These are phyloP conservation scores for Geotrichum bryndzae DNA, from an alignment of 1,139 yeast species.

Conservation along the genomic window DNA sequence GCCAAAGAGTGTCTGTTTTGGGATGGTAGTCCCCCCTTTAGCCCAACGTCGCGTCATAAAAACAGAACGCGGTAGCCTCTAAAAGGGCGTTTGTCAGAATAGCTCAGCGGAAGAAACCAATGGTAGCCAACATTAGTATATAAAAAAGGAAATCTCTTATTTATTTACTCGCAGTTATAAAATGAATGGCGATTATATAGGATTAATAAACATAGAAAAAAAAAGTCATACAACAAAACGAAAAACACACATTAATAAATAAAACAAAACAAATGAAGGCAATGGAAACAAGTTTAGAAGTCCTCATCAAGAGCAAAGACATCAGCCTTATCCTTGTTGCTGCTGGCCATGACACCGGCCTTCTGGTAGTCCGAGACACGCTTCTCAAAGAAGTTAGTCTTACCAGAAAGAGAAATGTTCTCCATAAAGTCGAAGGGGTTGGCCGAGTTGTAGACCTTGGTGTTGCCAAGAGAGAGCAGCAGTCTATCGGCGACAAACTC, in stretches of 20 bases:
- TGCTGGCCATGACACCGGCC: conserved; percentile 91
- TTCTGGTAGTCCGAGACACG: conserved; percentile 98
- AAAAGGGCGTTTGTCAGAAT: no score
- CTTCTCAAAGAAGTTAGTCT: conserved; percentile 98
- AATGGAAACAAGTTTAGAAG: conserved; percentile 31
- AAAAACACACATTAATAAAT: conserved; percentile 1
- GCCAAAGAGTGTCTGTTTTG: background rate
- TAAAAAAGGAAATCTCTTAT: background rate
- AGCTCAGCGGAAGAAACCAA: background rate
- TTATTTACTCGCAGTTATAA: background rate
- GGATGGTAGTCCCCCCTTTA: background rate
- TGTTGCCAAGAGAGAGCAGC: conserved; percentile 81
- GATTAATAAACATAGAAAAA: background rate
- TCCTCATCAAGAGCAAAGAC: conserved; percentile 44
- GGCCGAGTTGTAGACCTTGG: conserved; percentile 75
- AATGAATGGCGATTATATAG: background rate
- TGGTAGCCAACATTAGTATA: background rate
- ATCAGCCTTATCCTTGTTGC: conserved; percentile 39
- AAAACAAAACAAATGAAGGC: conserved; percentile 8
- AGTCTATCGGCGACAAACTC: conserved; percentile 96
- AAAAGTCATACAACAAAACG: background rate
- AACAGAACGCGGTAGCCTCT: background rate
- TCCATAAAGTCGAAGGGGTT: conserved; percentile 99
- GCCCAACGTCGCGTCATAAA: background rate
- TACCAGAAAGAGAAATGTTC: conserved; percentile 93